Conservation (phyloP, 225 moss, liverwort and hornwort species). For the Ulota crispa region DNA sequence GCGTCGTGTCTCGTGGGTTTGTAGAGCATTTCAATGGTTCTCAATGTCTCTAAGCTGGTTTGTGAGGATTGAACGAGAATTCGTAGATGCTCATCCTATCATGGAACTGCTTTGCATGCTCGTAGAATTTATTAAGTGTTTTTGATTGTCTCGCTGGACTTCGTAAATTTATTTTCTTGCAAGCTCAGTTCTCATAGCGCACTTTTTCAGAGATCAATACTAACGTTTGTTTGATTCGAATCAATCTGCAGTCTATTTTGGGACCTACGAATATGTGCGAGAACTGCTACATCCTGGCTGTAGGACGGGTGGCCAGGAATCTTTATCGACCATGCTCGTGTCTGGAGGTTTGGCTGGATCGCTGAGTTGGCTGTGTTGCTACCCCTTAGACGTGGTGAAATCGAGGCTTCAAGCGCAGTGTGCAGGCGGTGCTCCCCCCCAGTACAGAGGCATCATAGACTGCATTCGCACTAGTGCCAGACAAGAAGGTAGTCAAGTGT, state of each 20-base stretch:
- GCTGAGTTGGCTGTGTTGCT: slow-evolving; percentile 85
- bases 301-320: slow-evolving; percentile 68
- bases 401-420: slow-evolving; percentile 89
- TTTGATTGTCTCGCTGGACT: slow-evolving; percentile 1
- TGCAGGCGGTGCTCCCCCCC: slow-evolving; percentile 44
- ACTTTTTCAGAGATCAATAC: background rate
- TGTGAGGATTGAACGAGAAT: slow-evolving; percentile 2
- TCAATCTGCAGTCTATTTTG: slow-evolving; percentile 73
- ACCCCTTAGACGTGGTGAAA: slow-evolving; percentile 95
- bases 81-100: slow-evolving; percentile 6
- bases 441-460: slow-evolving; percentile 78
- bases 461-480: slow-evolving; percentile 78
- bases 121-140: background rate
- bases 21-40: background rate
- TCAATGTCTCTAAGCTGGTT: background rate
- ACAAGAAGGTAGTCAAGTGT: slow-evolving; percentile 78
- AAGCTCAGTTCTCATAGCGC: background rate
- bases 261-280: slow-evolving; percentile 83
- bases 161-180: background rate
- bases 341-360: slow-evolving; percentile 95
- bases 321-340: slow-evolving; percentile 85
- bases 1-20: background rate
- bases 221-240: slow-evolving; percentile 12
- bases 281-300: slow-evolving; percentile 91
- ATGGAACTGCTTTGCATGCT: background rate